Percentiles rank a stretch among this genome's conserved stretches.
These are phyloP conservation scores for Fremontodendron californicum DNA, from an alignment of 345 rosid genomes.

Conservation along the genomic window DNA sequence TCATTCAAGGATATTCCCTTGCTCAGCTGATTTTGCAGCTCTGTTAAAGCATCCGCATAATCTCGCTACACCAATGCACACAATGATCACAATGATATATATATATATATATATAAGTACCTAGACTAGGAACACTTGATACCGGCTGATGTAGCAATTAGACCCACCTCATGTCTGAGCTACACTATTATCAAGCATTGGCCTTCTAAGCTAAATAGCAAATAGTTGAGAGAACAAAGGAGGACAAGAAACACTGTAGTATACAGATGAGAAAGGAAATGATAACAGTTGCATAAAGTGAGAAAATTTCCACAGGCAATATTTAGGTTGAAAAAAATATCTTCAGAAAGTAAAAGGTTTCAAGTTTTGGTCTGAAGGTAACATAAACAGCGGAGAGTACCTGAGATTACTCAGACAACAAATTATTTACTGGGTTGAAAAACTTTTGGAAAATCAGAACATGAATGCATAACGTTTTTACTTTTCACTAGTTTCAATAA, in stretches of 20 bases:
- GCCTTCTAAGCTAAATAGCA: neutral
- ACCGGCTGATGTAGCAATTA: neutral
- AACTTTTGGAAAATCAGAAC: neutral
- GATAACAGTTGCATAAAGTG: neutral
- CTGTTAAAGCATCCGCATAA: conserved; percentile 47
- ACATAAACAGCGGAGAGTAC: neutral
- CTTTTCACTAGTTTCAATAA: neutral
- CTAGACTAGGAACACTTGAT: neutral
- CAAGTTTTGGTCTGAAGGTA: neutral
- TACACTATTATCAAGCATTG: neutral
- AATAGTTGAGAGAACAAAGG: neutral
- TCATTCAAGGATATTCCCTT: conserved; percentile 47
- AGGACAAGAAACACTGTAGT: neutral
- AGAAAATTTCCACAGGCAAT: neutral
- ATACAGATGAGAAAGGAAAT: neutral
- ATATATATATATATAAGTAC: conserved; percentile 12
- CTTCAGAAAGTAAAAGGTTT: neutral
- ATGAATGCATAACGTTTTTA: neutral
- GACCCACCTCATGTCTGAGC: neutral
- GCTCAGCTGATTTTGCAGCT: conserved; percentile 45
- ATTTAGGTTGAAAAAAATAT: neutral
- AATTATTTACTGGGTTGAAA: neutral
- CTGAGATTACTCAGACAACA: neutral
- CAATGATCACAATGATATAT: conserved; percentile 16
- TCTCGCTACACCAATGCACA: conserved; percentile 37